phyloP scores from a whole-genome alignment of 768 basidiomycete genomes.

The Suillus weaverae region DNA sequence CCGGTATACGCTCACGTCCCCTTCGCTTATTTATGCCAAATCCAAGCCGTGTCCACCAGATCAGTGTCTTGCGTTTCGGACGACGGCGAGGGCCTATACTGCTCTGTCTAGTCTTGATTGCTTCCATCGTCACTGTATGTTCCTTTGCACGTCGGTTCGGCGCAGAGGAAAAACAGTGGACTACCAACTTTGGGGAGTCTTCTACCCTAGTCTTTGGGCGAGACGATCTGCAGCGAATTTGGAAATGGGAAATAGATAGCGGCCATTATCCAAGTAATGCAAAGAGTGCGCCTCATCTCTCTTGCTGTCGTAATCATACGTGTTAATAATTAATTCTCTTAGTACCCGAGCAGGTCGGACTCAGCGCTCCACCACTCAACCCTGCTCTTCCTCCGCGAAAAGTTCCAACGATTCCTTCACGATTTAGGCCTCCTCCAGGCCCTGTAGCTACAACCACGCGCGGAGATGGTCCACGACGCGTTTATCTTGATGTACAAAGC shows the following conservation, averaged over 20 bases:
- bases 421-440: slow-evolving; percentile 46
- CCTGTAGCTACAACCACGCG: slow-evolving; percentile 56
- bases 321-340: slow-evolving; percentile 10
- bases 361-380: slow-evolving; percentile 59
- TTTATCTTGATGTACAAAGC: slow-evolving; percentile 71
- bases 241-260: slow-evolving; percentile 92
- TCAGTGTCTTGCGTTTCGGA: slow-evolving; percentile 56
- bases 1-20: slow-evolving; percentile 54
- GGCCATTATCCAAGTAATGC: slow-evolving; percentile 91
- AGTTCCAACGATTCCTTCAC: slow-evolving; percentile 45
- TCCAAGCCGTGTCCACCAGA: slow-evolving; percentile 57
- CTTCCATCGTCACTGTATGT: slow-evolving; percentile 54
- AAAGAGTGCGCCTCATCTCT: slow-evolving; percentile 53
- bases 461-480: slow-evolving; percentile 76
- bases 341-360: slow-evolving; percentile 74
- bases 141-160: slow-evolving; percentile 63
- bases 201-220: slow-evolving; percentile 74
- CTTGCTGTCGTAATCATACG: not conserved
- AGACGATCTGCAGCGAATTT: slow-evolving; percentile 85
- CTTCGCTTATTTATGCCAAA: slow-evolving; percentile 63
- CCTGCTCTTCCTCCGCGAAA: slow-evolving; percentile 69
- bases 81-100: slow-evolving; percentile 56
- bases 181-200: slow-evolving; percentile 56
- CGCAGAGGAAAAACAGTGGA: slow-evolving; percentile 62
- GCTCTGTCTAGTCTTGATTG: slow-evolving; percentile 47